Base-by-base conservation (phyloP, 108 stramenopile species). In the Cyclostephanos invisitatus region DNA sequence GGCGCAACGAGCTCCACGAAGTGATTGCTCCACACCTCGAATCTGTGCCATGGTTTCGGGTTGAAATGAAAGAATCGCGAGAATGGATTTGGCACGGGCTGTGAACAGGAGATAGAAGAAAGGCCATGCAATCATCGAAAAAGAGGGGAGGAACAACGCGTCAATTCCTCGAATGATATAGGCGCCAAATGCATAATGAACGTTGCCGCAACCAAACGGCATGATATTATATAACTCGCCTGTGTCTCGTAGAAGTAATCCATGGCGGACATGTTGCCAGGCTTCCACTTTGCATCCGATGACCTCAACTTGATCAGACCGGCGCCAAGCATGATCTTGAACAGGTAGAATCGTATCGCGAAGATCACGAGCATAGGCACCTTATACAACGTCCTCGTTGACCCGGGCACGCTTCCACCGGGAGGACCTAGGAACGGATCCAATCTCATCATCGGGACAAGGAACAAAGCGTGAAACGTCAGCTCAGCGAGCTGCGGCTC, bases 281-380 rank as follows among this genome's bases (percentile, higher is more conserved):
- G 71, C 42, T 83, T 84, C 89, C 89, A 89, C 54, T 89, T 85
- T 0, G 20, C 20, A 42, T 89, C 84, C 9, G 74, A 69, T 32
- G 77, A 70, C 18, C 72, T 81, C 10, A 86, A 20, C 62, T 89
- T 89, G 56, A 89, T 89, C 0, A 89, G 58, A 29, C 88, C 88
- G 12, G 88, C 88, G 11, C 88, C 88, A 50, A 89, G 63, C 88
- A 89, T 89, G 49, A 89, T 89, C 18, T 86, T 82, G 74, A 86
- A 86, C 15, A 89, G 58, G 42, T 73, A 73, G 70, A 82, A 89
- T 35, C 84, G 84, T 51, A 86, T 73, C 22, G 84, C 66, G 70
- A 73, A 86, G 12, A 80, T 49, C 4, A 83, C 80, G 15, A 83
- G 35, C 9, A 21, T 63, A 42, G 83, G 85, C 5, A 83, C 83